Base-by-base conservation (phyloP, 2,329 filamentous ascomycete genomes). In the Xylaria sp. region DNA sequence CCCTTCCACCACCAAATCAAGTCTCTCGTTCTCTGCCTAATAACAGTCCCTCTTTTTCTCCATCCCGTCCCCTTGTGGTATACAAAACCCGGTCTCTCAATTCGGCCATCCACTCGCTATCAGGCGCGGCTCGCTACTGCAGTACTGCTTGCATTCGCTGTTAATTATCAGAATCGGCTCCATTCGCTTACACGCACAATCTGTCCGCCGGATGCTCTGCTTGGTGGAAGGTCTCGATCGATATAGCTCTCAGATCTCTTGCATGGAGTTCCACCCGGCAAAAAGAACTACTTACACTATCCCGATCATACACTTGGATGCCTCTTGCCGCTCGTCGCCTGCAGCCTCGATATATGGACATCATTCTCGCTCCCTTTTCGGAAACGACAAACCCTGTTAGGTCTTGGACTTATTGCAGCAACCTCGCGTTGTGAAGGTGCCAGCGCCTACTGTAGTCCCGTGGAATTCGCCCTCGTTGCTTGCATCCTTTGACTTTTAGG, bases 331-430 rank as follows among this genome's bases (percentile, higher is more conserved):
- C 58, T 58, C 13, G 27, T 51, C 48, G 27, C 33, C 48, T 17
- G 27, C 64, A 55, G 13, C 56, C 40, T n/a, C 40, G 55, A 65
- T 63, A 60, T 54, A 58, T 64, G 62, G 58, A 62, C 64, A 47
- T 38, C 31, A 25, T 23, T 43, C 15, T 40, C 46, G n/a, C 52
- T 56, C 7, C 23, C 33, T 40, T 17, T 51, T 3, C 33, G 11
- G 29, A 48, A 54, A 48, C 58, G 38, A 27, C 55, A 60, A 58
- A 46, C 23, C 47, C 31, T 31, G 54, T 48, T 53, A 33, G 47
- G 58, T 41, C 29, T 57, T 41, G 27, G 64, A 9, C 38, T 37
- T 17, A 43, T 60, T 55, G 43, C 54, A 51, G 37, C n/a, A 49
- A 54, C 52, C 19, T 37, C 38, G 41, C 27, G 49, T 58, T 25